Evolutionary conservation across 768 basidiomycete species (phyloP), one percentile per base, ranked within the genome.

Genomic region (Agrocybe pediades): DNA sequence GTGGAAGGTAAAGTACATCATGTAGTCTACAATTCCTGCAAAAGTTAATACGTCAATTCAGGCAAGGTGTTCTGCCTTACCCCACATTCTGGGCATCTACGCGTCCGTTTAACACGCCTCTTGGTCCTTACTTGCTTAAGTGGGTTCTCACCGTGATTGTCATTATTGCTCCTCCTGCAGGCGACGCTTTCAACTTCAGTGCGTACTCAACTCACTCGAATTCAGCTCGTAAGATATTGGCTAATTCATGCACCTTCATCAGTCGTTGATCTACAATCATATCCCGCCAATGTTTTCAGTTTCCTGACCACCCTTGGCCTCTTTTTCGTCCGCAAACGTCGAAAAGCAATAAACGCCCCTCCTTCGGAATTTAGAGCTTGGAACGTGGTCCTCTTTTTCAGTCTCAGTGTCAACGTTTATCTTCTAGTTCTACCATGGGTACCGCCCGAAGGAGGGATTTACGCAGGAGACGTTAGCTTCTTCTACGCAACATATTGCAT

Each of bases 1-100:
- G 75, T 43, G 71, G 72, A 50, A 70, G 71, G 65, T 58, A 46
- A n/a, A 53, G 44, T 33, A 30, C 20, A 45, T 23, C 7, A 21
- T 41, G 7, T 21, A 19, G 9, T 30, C 19, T 21, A 6, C 29
- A 15, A 30, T 7, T 30, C 13, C 25, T 47, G n/a, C 27, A 43
- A 13, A 27, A n/a, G 19, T 36, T 27, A 27, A 39, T 21, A 42
- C 9, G 9, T 51, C 53, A 26, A 26, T 25, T 20, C 45, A 66
- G 68, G 48, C 80, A 81, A 68, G 82, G 81, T 11, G 73, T 84
- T n/a, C 64, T 83, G 6, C 81, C 82, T 2, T 83, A 71, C 56
- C 73, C 80, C 2, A 61, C 62, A 24, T 74, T 82, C 64, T 83
- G 78, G 71, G 74, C 76, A 4, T 78, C 77, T 1, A 81, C 76